Percentiles rank a stretch among this genome's conserved stretches.
These are phyloP conservation scores for Fragilaria crotonensis DNA, from an alignment of 108 stramenopile genomes.

Conservation along the genomic window DNA sequence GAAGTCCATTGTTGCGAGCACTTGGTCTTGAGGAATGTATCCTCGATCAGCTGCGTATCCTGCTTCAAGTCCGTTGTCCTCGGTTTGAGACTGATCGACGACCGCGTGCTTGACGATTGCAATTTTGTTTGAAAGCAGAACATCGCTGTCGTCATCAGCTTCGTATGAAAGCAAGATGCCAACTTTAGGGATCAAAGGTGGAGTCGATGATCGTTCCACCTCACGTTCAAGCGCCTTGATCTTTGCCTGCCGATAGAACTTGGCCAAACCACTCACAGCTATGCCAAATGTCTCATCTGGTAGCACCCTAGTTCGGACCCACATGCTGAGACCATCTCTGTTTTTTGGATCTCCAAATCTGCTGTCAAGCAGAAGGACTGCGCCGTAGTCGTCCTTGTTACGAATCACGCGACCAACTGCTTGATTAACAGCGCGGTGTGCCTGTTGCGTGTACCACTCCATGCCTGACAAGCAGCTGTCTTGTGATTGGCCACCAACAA, in stretches of 20 bases:
- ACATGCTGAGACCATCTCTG: constrained; percentile 69
- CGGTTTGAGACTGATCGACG: constrained; percentile 10
- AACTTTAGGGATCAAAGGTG: constrained; percentile 8
- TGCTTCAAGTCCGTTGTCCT: constrained; percentile 4
- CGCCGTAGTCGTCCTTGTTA: constrained; percentile 94
- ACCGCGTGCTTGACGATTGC: not conserved
- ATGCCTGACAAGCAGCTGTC: constrained; percentile 63
- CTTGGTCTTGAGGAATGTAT: constrained; percentile 36
- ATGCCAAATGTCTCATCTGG: constrained; percentile 65
- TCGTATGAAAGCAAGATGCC: constrained; percentile 25
- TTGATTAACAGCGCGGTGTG: constrained; percentile 96
- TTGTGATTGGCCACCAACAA: not conserved
- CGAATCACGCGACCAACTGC: constrained; percentile 97
- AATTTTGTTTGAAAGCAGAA: constrained; percentile 6
- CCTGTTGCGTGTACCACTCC: constrained; percentile 98
- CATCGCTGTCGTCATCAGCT: constrained; percentile 17
- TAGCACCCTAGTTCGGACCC: constrained; percentile 71
- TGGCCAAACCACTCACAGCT: constrained; percentile 37
- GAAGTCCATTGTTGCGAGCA: constrained; percentile 38
- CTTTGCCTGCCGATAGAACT: constrained; percentile 62
- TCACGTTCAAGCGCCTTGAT: constrained; percentile 33
- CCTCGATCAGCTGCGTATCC: constrained; percentile 9
- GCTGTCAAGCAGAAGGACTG: constrained; percentile 90
- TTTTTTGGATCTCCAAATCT: constrained; percentile 80
- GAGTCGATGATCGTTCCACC: constrained; percentile 1